Conservation (phyloP, 208 protist genomes). For the Blechomonas ayalai region DNA sequence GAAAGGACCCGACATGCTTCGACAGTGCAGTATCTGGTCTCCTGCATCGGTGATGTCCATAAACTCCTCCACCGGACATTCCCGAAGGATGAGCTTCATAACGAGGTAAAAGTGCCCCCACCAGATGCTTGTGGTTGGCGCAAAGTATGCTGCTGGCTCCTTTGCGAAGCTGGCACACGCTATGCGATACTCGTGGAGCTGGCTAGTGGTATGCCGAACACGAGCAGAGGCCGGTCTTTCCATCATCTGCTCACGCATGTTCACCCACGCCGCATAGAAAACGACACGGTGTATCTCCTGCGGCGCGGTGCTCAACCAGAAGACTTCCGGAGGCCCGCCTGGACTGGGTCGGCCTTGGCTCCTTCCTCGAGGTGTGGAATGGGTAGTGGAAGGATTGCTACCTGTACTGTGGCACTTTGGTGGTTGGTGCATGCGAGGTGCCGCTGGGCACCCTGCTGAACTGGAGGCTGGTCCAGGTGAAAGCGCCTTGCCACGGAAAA, state of each 20-base stretch:
- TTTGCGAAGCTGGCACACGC: slow-evolving; percentile 28
- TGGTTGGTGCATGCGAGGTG: slow-evolving; percentile 1
- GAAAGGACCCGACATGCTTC: background rate
- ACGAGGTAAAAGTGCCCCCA: slow-evolving; percentile 61
- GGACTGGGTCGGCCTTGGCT: too few species aligned
- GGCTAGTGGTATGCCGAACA: slow-evolving; percentile 23
- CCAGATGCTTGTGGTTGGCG: background rate
- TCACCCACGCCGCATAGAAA: slow-evolving; percentile 50
- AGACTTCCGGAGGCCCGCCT: slow-evolving; percentile 9
- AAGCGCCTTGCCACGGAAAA: slow-evolving; percentile 43
- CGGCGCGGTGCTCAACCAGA: slow-evolving; percentile 43
- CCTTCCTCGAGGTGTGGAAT: too few species aligned
- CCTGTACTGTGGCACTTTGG: background rate
- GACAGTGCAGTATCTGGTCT: background rate
- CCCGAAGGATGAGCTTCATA: slow-evolving; percentile 35
- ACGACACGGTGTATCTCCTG: slow-evolving; percentile 61
- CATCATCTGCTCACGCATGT: slow-evolving; percentile 26
- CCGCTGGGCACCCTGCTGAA: slow-evolving; percentile 1
- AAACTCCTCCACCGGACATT: slow-evolving; percentile 61
- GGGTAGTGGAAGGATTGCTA: background rate
- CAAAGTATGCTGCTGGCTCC: slow-evolving; percentile 7
- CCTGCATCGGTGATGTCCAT: slow-evolving; percentile 45
- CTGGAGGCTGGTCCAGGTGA: background rate
- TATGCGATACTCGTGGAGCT: slow-evolving; percentile 41
- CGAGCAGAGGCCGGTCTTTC: slow-evolving; percentile 34